Conservation (phyloP, 345 rosid genomes). For the Microcos paniculata region DNA sequence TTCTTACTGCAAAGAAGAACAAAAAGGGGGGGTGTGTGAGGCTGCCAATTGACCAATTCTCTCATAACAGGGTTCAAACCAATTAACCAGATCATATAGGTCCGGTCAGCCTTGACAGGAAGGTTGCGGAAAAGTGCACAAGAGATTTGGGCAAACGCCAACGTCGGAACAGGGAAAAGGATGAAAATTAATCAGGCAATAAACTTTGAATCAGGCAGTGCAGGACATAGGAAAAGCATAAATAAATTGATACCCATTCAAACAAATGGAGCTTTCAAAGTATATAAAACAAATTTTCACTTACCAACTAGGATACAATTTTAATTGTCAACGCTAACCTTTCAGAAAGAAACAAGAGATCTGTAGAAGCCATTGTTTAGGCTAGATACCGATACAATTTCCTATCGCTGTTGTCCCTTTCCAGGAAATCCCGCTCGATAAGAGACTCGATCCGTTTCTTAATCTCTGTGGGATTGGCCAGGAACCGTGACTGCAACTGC, state of each 20-base stretch:
- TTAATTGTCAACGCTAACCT: conserved; percentile 23
- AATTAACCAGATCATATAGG: too few species aligned
- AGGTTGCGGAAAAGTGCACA: too few species aligned
- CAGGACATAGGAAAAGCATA: neutral
- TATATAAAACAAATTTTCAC: conserved; percentile 25
- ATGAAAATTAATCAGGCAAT: neutral
- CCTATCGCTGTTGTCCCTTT: conserved; percentile 84
- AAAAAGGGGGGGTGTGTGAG: too few species aligned
- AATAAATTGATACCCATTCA: conserved; percentile 20
- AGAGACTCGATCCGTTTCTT: conserved; percentile 98
- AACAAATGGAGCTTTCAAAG: conserved; percentile 11
- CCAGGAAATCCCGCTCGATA: conserved; percentile 95
- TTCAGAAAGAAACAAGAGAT: conserved; percentile 18
- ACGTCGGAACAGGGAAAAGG: neutral
- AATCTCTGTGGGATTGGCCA: conserved; percentile 93
- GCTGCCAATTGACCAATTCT: too few species aligned
- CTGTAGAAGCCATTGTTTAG: conserved; percentile 32
- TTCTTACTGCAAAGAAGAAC: too few species aligned
- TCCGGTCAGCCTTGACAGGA: too few species aligned
- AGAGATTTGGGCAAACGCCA: neutral
- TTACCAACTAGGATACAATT: conserved; percentile 29
- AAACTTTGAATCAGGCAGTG: neutral
- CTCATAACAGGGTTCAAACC: too few species aligned
- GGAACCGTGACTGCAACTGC: conserved; percentile 93
- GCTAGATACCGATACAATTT: conserved; percentile 94